Percentiles rank a stretch among this genome's conserved stretches.
phyloP scores from a whole-genome alignment of 306 rosid species.

The Trifolium dubium region DNA sequence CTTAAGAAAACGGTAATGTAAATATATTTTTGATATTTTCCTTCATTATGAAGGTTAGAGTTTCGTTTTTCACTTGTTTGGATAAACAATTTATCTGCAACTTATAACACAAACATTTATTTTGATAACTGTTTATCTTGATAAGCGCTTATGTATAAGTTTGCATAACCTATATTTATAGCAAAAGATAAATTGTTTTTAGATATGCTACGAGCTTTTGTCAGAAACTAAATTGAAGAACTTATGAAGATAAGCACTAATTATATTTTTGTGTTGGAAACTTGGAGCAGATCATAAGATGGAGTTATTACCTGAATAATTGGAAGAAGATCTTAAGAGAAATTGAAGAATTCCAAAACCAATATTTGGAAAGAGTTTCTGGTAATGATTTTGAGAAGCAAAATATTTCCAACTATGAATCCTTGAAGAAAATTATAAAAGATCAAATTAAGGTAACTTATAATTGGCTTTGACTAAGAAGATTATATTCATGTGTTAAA shows the following conservation, averaged over 20 bases:
- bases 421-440: conserved; percentile 17
- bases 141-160: too few relatives aligned
- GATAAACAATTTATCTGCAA: too few relatives aligned
- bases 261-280: conserved; percentile 7
- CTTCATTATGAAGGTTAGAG: neutral
- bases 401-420: conserved; percentile 3
- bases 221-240: too few relatives aligned
- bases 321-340: conserved; percentile 36
- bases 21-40: neutral
- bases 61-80: neutral
- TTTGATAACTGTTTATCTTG: too few relatives aligned
- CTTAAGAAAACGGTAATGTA: conserved; percentile 27
- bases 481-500: neutral
- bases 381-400: conserved; percentile 11
- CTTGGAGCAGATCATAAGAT: conserved; percentile 31
- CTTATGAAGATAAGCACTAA: too few relatives aligned
- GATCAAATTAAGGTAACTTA: conserved; percentile 33
- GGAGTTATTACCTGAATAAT: conserved; percentile 7
- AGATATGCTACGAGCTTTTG: too few relatives aligned
- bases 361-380: conserved; percentile 21
- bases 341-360: conserved; percentile 30
- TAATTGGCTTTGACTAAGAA: neutral
- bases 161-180: too few relatives aligned
- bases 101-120: too few relatives aligned
- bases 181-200: too few relatives aligned